Percentiles rank a stretch among this genome's conserved stretches.
Evolutionary conservation across 805 yeast species (phyloP).

Genomic region (Suhomyces faveliae): DNA sequence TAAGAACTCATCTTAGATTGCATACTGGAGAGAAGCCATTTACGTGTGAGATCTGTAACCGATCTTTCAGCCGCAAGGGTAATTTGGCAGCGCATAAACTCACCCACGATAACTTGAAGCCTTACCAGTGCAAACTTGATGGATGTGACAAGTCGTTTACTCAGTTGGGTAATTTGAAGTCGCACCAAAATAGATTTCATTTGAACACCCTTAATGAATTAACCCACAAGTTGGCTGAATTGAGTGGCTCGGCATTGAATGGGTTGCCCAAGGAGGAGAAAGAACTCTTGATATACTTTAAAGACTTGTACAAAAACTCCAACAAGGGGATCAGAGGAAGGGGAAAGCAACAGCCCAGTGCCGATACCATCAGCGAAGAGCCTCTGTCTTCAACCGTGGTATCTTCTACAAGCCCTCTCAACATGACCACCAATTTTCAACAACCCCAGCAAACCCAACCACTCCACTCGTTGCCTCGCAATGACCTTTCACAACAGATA

Average conservation of each 20-base stretch:
- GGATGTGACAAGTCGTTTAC: constrained; percentile 82
- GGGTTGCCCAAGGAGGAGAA: constrained; percentile 61
- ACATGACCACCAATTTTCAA: constrained; percentile 27
- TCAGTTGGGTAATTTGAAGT: constrained; percentile 88
- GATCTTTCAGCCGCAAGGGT: constrained; percentile 85
- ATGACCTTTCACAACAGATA: constrained; percentile 8
- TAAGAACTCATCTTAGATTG: constrained; percentile 78
- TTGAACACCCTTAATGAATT: constrained; percentile 63
- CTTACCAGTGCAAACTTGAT: constrained; percentile 77
- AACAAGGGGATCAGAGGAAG: constrained; percentile 92
- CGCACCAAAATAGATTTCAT: constrained; percentile 92
- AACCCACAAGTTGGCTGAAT: constrained; percentile 64
- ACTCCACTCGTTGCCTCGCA: constrained; percentile 9
- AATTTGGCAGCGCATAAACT: constrained; percentile 84
- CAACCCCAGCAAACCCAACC: constrained; percentile 17
- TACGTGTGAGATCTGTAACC: constrained; percentile 70
- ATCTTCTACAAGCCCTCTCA: constrained; percentile 5
- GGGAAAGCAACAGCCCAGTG: constrained; percentile 49
- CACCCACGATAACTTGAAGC: constrained; percentile 78
- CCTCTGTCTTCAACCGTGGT: constrained; percentile 5
- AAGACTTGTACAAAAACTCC: constrained; percentile 79
- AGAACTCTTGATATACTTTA: constrained; percentile 72
- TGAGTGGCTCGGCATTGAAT: constrained; percentile 46
- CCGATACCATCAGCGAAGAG: constrained; percentile 8
- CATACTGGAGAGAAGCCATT: constrained; percentile 95